Evolutionary conservation across 495 filamentous ascomycete genomes (phyloP).

Genomic region (Saxophila tyrrhenica): DNA sequence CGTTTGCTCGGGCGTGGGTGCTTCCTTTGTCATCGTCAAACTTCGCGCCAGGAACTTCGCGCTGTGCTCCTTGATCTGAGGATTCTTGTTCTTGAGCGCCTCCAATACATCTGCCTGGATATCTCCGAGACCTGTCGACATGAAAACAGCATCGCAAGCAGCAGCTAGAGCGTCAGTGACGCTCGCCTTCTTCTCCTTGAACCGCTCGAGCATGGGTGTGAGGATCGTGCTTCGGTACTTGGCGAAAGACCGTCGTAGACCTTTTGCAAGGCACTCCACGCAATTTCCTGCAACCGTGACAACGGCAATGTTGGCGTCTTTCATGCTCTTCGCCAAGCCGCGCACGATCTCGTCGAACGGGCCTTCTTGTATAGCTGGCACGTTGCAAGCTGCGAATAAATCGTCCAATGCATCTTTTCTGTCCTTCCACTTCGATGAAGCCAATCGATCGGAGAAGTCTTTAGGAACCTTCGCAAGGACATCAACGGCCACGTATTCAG

Average conservation of each 20-base stretch:
- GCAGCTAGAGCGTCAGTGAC: slow-evolving; percentile 79
- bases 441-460: slow-evolving; percentile 68
- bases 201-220: slow-evolving; percentile 77
- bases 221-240: slow-evolving; percentile 73
- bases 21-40: slow-evolving; percentile 69
- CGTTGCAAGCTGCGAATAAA: slow-evolving; percentile 62
- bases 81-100: slow-evolving; percentile 86
- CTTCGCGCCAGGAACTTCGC: slow-evolving; percentile 83
- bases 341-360: slow-evolving; percentile 75
- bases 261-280: slow-evolving; percentile 83
- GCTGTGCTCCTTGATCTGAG: slow-evolving; percentile 89
- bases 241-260: slow-evolving; percentile 62
- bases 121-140: slow-evolving; percentile 64
- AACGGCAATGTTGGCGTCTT: slow-evolving; percentile 94
- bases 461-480: slow-evolving; percentile 73
- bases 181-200: slow-evolving; percentile 92
- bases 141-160: slow-evolving; percentile 79
- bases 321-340: slow-evolving; percentile 86
- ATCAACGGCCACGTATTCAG: slow-evolving; percentile 66
- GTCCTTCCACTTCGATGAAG: slow-evolving; percentile 95
- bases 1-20: slow-evolving; percentile 71
- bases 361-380: slow-evolving; percentile 84
- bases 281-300: slow-evolving; percentile 91
- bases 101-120: slow-evolving; percentile 81
- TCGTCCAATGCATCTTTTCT: slow-evolving; percentile 89